Conservation (phyloP, 2,329 filamentous ascomycete species). For the Eutypella sp. region DNA sequence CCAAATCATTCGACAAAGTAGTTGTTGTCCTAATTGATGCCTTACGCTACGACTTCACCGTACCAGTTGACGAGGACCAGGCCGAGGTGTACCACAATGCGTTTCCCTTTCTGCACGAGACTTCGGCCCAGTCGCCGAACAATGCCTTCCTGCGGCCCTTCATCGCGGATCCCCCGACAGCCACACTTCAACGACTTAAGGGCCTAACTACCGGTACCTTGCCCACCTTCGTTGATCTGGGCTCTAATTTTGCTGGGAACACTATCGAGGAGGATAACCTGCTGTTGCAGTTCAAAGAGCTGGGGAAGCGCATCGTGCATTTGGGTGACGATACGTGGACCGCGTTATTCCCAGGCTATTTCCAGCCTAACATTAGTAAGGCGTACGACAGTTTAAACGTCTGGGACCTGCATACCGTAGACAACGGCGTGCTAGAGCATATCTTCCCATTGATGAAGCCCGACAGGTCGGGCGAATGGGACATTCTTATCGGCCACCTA, state of each 20-base stretch:
- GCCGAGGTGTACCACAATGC: slow-evolving; percentile 76
- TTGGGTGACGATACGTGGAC: slow-evolving; percentile 99
- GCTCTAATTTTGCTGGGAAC: slow-evolving; percentile 91
- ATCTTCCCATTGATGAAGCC: slow-evolving; percentile 75
- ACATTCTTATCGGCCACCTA: slow-evolving; percentile 91
- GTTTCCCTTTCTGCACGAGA: slow-evolving; percentile 81
- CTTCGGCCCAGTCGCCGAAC: slow-evolving; percentile 64
- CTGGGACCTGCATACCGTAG: slow-evolving; percentile 94
- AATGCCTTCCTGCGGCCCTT: slow-evolving; percentile 91
- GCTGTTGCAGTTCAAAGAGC: slow-evolving; percentile 60
- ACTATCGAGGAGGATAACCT: slow-evolving; percentile 90
- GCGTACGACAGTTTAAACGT: slow-evolving; percentile 98
- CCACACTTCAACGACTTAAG: slow-evolving; percentile 87
- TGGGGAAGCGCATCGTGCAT: slow-evolving; percentile 75
- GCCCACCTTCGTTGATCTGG: slow-evolving; percentile 89
- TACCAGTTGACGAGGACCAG: slow-evolving; percentile 60
- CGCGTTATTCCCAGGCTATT: slow-evolving; percentile 87
- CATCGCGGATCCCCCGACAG: slow-evolving; percentile 93
- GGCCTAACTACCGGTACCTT: slow-evolving; percentile 92
- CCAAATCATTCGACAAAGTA: slow-evolving; percentile 86
- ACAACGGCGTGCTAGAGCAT: slow-evolving; percentile 89
- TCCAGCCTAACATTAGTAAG: slow-evolving; percentile 77
- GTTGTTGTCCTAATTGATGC: slow-evolving; percentile 90
- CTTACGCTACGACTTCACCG: slow-evolving; percentile 91
- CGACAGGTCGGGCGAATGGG: slow-evolving; percentile 68